Evolutionary conservation across 371 early-diverging fungal species (phyloP).

Genomic region (Sporodiniella umbellata): DNA sequence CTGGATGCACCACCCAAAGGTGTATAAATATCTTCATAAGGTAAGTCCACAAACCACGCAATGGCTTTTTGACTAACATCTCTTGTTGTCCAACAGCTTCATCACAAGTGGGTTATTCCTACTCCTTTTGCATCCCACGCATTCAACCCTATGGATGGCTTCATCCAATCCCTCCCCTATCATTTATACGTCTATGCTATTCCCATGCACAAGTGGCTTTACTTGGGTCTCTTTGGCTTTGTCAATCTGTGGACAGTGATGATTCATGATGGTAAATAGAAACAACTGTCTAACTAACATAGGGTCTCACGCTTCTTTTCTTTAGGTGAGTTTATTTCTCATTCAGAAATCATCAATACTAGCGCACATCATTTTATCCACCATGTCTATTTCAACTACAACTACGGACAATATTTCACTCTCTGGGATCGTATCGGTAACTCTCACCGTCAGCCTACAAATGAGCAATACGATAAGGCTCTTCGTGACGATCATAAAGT

Average conservation of each 20-base stretch:
- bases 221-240: constrained; percentile 79
- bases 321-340: constrained; percentile 62
- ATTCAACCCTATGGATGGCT: constrained; percentile 93
- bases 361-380: constrained; percentile 96
- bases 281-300: not conserved
- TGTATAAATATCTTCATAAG: constrained; percentile 88
- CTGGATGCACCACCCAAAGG: constrained; percentile 77
- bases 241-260: constrained; percentile 95
- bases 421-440: constrained; percentile 80
- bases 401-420: constrained; percentile 96
- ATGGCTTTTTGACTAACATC: no score
- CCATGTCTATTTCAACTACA: constrained; percentile 97
- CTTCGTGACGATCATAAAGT: constrained; percentile 61
- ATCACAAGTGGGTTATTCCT: constrained; percentile 70
- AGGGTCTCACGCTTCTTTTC: not conserved
- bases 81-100: constrained; percentile 26
- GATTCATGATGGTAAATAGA: constrained; percentile 87
- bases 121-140: constrained; percentile 95
- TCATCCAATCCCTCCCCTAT: constrained; percentile 89
- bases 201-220: constrained; percentile 88
- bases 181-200: constrained; percentile 86
- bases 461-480: constrained; percentile 62
- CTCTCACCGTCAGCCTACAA: constrained; percentile 70
- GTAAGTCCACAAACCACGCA: no score
- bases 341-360: constrained; percentile 66